Percentiles rank a stretch among this genome's conserved stretches.
phyloP scores from a whole-genome alignment of 140 eudicot genomes.

The Erigeron philadelphicus region DNA sequence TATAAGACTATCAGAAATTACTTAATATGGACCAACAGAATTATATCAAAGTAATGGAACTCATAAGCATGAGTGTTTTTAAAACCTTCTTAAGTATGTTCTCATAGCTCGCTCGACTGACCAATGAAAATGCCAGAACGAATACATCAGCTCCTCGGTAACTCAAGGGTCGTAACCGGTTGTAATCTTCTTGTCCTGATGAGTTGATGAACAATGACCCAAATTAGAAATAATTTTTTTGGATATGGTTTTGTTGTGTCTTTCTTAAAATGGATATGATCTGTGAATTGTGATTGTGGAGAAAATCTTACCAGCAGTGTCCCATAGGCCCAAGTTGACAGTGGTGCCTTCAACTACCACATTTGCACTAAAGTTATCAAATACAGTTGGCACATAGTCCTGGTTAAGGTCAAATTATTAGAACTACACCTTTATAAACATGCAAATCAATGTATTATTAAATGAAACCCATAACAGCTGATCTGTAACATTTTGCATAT shows the following conservation, averaged over 20 bases:
- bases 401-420: slow-evolving; percentile 29
- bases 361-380: slow-evolving; percentile 81
- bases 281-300: slow-evolving; percentile 8
- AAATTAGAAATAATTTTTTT: background rate
- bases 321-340: slow-evolving; percentile 77
- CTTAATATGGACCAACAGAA: slow-evolving; percentile 7
- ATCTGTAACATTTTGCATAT: background rate
- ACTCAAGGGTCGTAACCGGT: slow-evolving; percentile 66
- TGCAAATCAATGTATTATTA: background rate
- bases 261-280: slow-evolving; percentile 4
- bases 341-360: slow-evolving; percentile 75
- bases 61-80: background rate
- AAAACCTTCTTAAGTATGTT: slow-evolving; percentile 62
- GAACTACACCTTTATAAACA: slow-evolving; percentile 13
- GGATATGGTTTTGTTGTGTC: background rate
- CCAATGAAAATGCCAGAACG: slow-evolving; percentile 68
- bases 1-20: slow-evolving; percentile 25
- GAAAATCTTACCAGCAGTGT: slow-evolving; percentile 59
- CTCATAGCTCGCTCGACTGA: slow-evolving; percentile 77
- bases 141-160: slow-evolving; percentile 74
- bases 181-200: slow-evolving; percentile 72
- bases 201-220: slow-evolving; percentile 6
- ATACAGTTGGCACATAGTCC: slow-evolving; percentile 81
- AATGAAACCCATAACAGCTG: background rate
- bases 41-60: background rate